Percentiles rank a stretch among this genome's conserved stretches.
Evolutionary conservation across 345 rosid genomes (phyloP).

Genomic region (Stellera chamaejasme): DNA sequence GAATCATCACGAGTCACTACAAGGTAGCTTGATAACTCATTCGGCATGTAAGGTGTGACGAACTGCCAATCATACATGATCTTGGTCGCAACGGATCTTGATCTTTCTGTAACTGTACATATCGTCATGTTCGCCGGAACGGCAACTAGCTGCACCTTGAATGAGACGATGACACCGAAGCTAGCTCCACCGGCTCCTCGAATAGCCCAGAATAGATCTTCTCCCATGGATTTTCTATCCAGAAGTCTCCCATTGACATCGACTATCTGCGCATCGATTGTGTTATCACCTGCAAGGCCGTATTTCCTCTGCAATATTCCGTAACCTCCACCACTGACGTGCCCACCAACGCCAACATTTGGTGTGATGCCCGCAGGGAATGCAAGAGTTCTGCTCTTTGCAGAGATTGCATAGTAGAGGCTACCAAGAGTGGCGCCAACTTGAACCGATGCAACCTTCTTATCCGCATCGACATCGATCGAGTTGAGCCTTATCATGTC

Average conservation of each 20-base stretch:
- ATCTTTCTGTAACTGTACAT: not conserved
- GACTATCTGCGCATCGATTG: not conserved
- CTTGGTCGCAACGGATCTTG: not conserved
- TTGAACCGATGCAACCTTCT: not conserved
- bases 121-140: not conserved
- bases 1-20: not conserved
- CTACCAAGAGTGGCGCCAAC: not conserved
- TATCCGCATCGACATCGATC: not conserved
- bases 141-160: not conserved
- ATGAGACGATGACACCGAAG: not conserved
- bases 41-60: not conserved
- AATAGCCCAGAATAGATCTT: slow-evolving; percentile 6
- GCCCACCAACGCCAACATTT: not conserved
- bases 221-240: slow-evolving; percentile 4
- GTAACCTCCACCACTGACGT: slow-evolving; percentile 1
- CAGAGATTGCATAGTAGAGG: not conserved
- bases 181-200: slow-evolving; percentile 5
- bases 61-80: slow-evolving; percentile 1
- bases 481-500: not conserved
- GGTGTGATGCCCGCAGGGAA: not conserved
- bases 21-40: not conserved
- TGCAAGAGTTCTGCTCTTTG: not conserved
- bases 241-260: slow-evolving; percentile 1
- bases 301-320: not conserved
- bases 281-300: not conserved